Evolutionary conservation across 2,329 filamentous ascomycete species (phyloP), one percentile per base, ranked within the genome.

Genomic region (Aspergillus ibericus): DNA sequence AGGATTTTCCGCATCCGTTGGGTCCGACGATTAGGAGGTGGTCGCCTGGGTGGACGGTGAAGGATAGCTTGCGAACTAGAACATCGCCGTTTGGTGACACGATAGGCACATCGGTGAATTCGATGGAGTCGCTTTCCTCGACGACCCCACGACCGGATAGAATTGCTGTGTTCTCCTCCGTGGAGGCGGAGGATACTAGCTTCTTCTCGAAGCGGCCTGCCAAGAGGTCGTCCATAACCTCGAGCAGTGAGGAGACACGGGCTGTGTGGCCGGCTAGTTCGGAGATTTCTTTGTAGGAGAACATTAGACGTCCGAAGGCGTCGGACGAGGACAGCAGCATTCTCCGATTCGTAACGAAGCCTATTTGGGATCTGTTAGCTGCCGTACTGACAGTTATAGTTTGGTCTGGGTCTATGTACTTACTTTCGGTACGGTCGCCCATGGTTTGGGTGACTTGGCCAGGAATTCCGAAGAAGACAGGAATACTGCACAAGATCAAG

Each of bases 61-160:
- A 99, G 35, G 91, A 95, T 4, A 99, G 83, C 18, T 89, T 88
- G 60, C 86, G 88, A 55, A 98, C 88, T 3, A 99, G 84, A 12
- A 99, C 90, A 69, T 98, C 95, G 51, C 95, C 95, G 70, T 97
- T 98, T 5, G 95, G 95, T 0, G 92, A 96, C 65, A 99, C 93
- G 69, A 99, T 98, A 22, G 95, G 95, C 0, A 99, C 93, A 66
- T 95, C 83, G 50, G 86, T 85, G 70, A 97, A 97, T 67, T 91
- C 86, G 63, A 97, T 96, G 57, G 92, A 87, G 44, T 87, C 81
- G 72, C 91, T 92, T 79, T 96, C 92, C 50, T 90, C 84, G 20
- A 97, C 86, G 34, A 84, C 86, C 15, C 95, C 95, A 12, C 95
- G 88, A 3, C 91, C 90, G 63, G 87, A 85, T 58, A 99, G 85